Evolutionary conservation across 2,329 filamentous ascomycete genomes (phyloP), one percentile per base, ranked within the genome.

Genomic region (Rhynchosporium secalis): DNA sequence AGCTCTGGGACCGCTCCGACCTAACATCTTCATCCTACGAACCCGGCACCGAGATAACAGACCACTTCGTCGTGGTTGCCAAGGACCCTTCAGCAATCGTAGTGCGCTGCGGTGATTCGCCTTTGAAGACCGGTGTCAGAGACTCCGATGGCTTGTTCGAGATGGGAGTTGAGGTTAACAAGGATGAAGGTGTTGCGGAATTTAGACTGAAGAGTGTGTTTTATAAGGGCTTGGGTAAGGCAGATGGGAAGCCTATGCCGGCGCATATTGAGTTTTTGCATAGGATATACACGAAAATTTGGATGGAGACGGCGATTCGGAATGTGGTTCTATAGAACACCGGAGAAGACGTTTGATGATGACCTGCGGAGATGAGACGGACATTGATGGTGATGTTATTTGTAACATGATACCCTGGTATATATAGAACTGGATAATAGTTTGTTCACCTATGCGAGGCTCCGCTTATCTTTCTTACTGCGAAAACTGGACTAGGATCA

Each of bases 21-120:
- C 80, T 91, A 1, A 73, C 78, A 5, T 68, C 75, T n/a, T 84
- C 79, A 62, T 78, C 68, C 9, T 91, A 90, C 71, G 81, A 86
- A 26, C 78, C 81, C 45, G 87, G 87, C 40, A 88, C 87, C 0
- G 72, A 79, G 46, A 82, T 91, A 62, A 88, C 85, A 3, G 86
- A 91, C 72, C 88, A 91, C 74, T 91, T 91, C 71, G 86, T 90
- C 73, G 86, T 91, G 0, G 77, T 91, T 0, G 83, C 86, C 58
- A 87, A 87, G 75, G 86, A 83, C 0, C 77, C 82, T 0, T 80
- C 79, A 6, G 77, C 80, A 10, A 86, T 90, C 63, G 79, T 85
- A 0, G 80, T 90, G 28, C 83, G 88, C 28, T 88, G 84, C 67
- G 88, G 88, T 15, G 88, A 87, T 65, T 84, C 83, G 1, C 88